Base-by-base conservation (phyloP, 192 early-diverging fungal genomes). In the Coemansia sp. region DNA sequence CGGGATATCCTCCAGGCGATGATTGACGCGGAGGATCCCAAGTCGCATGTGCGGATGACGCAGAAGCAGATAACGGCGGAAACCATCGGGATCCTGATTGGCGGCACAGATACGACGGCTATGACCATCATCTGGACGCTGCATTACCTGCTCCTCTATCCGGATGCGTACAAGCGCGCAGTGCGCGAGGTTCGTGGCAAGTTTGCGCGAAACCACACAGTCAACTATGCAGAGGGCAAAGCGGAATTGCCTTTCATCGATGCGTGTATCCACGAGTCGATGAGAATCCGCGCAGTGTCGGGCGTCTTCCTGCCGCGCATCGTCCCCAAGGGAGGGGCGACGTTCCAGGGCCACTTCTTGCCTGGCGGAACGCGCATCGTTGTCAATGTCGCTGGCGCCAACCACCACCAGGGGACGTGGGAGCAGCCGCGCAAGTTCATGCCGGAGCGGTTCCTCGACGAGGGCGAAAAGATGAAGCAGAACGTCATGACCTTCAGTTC, bases 1-100 rank as follows among this genome's bases (percentile, higher is more conserved):
- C 66, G 70, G 36, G 82, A 83, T 23, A 56, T 79, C 8, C 49
- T 83, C 49, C 82, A 83, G 48, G 59, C 73, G 3, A 20, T 79
- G 15, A 50, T 83, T 10, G 82, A 83, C 17, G 61, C 62, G 1
- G 73, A 71, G 38, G 76, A 83, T 23, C 70, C 73, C 5, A 67
- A 83, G 1, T 69, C 73, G 9, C 67, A 59, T 41, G 58, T 59
- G 41, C 62, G 60, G 33, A 75, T 83, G 73, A 76, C 70, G n/a
- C 57, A 54, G 9, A 34, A n/a, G 2, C 65, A 79, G 59, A 46
- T 83, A 0, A 71, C 62, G 11, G 66, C 72, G 14, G 76, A 79
- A 35, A 68, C 53, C 50, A 69, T 70, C 23, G 49, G 50, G 11
- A 50, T 72, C 11, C 54, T 83, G 23, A 22, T 75, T 9, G 76